Evolutionary conservation across 208 protist genomes (phyloP), one percentile per base, ranked within the genome.

Genomic region (Leishmania major): DNA sequence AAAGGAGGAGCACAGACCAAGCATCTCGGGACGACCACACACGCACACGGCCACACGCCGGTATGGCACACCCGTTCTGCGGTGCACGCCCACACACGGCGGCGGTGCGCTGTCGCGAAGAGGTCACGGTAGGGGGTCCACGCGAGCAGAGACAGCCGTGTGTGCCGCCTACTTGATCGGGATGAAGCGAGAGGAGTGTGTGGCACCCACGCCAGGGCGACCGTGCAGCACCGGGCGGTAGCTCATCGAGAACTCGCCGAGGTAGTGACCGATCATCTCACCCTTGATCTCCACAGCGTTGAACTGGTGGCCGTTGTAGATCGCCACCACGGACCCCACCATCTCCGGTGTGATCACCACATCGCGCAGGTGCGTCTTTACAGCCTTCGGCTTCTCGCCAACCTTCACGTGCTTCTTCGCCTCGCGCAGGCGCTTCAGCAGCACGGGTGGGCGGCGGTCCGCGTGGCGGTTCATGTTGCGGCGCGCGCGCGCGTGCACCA

Each of bases 341-440:
- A 99, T 99, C 92, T 99, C 98, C 78, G 99, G 99, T 66, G 99
- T 96, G 87, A 99, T 99, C 86, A 99, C 97, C 91, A 99, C 99
- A 91, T 99, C 96, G 87, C 99, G 95, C 69, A 99, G 97, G 94
- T 99, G 99, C 66, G 99, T 99, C 93, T 99, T 99, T 77, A 99
- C 95, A 31, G 93, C 82, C 67, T 96, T 93, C 60, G 99, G 99
- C 95, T 99, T 99, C 94, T 99, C 99, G 82, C 97, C 97, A 79
- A 93, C 90, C 87, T 92, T 95, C 83, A 97, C 91, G 77, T 97
- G 87, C 90, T 99, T 99, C 95, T 99, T 99, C 76, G 98, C 97
- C 91, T 99, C 99, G 82, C 97, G 93, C 60, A 99, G 96, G 88
- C 99, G 99, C 92, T 99, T 99, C 77, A 99, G 93, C 77, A 99